Base-by-base conservation (phyloP, 352 stramenopile species). In the Phytophthora colocasiae region DNA sequence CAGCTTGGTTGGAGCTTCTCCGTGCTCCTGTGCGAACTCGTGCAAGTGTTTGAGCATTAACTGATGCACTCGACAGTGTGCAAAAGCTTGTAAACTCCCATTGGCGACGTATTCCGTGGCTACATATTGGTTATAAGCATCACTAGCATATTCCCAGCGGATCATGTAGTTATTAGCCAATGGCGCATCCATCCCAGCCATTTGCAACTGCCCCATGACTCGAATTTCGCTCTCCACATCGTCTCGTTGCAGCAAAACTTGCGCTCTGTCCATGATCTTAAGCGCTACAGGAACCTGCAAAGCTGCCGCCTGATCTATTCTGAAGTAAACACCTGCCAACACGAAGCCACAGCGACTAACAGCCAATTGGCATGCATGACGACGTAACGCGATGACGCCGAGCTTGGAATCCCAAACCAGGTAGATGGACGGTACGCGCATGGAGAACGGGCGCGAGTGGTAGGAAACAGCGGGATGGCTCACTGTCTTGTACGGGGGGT, bases 71-170 rank as follows among this genome's bases (percentile, higher is more conserved):
- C 77, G 78, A 40, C 81, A 83, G 74, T 93, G 82, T 15, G 85
- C 85, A 47, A 86, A 96, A 38, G 74, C 73, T 47, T 90, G 69
- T 5, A 96, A 69, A 52, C 85, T 94, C 12, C 87, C 85, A 60
- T 94, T 96, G 44, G 85, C 74, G 27, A 96, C 80, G 51, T 82
- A 92, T 49, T 96, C 87, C 5, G 87, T 96, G 27, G 84, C 85
- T 44, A 96, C 80, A 70, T 96, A 96, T 47, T 90, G 59, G 53
- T 96, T 96, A 70, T 84, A 80, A 7, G 40, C 46, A 59, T 93
- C 87, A 50, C 86, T 77, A 2, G 77, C 73, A 54, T 82, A 89
- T 55, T 94, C 87, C 87, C 87, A 96, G 24, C 85, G 81, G 47
- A 96, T 78, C 68, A 94, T 82, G 67, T 94, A 76, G 17, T 74